phyloP scores from a whole-genome alignment of 805 yeast genomes.

The Helenozyma rhizophorensis region DNA sequence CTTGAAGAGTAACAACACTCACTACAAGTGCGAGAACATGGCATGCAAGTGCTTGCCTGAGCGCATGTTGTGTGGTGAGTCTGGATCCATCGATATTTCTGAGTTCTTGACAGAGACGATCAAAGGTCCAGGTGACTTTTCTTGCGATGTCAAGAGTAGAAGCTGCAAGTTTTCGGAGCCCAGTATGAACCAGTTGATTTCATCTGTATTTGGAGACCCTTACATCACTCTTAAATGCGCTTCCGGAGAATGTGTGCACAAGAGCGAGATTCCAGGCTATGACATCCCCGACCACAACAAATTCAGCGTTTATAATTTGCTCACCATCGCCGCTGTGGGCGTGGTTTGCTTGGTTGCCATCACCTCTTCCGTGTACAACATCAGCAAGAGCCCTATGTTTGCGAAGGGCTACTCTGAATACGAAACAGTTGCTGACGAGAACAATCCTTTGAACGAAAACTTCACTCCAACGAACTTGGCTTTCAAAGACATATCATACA shows the following conservation, averaged over 20 bases:
- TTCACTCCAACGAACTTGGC: conserved; percentile 69
- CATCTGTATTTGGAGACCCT: conserved; percentile 93
- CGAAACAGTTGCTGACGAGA: conserved; percentile 21
- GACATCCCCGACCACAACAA: conserved; percentile 53
- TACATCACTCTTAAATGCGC: conserved; percentile 74
- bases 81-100: conserved; percentile 90
- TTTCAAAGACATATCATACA: conserved; percentile 68
- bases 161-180: conserved; percentile 88
- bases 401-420: conserved; percentile 1
- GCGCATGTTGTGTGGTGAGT: conserved; percentile 88
- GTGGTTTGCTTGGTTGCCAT: conserved; percentile 40
- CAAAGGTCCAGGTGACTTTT: conserved; percentile 87
- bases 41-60: conserved; percentile 91
- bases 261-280: conserved; percentile 91
- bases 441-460: conserved; percentile 43
- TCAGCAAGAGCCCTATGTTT: conserved; percentile 62
- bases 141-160: conserved; percentile 62
- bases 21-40: conserved; percentile 71
- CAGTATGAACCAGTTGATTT: conserved; percentile 88
- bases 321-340: conserved; percentile 43
- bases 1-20: conserved; percentile 58
- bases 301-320: conserved; percentile 43
- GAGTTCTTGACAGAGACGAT: conserved; percentile 90
- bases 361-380: conserved; percentile 42
- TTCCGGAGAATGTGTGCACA: conserved; percentile 90